These are phyloP conservation scores for Gossypioides kirkii DNA, from an alignment of 345 rosid genomes.

Conservation along the genomic window DNA sequence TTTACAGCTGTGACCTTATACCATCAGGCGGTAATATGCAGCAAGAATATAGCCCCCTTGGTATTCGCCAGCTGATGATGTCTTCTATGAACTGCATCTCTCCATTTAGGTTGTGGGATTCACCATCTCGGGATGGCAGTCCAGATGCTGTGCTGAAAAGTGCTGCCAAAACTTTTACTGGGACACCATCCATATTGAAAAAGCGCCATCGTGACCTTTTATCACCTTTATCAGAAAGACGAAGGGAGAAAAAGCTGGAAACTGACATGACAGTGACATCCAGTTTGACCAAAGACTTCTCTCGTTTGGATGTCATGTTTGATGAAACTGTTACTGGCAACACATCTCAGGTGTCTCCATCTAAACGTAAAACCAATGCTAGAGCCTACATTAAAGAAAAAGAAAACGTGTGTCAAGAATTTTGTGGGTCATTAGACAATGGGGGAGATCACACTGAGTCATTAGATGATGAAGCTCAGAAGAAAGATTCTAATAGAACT, in stretches of 20 bases:
- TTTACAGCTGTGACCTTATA: slow-evolving; percentile 93
- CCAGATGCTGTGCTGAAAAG: slow-evolving; percentile 74
- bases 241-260: slow-evolving; percentile 75
- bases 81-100: slow-evolving; percentile 79
- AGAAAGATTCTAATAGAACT: slow-evolving; percentile 23
- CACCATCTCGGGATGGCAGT: slow-evolving; percentile 64
- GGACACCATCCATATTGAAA: slow-evolving; percentile 85
- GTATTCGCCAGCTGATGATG: slow-evolving; percentile 93
- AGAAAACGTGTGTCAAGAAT: slow-evolving; percentile 39
- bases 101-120: slow-evolving; percentile 92
- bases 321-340: slow-evolving; percentile 42
- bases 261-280: slow-evolving; percentile 59
- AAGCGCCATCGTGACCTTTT: slow-evolving; percentile 77
- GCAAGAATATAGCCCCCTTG: slow-evolving; percentile 97
- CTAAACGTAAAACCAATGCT: slow-evolving; percentile 23
- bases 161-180: slow-evolving; percentile 65
- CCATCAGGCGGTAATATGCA: slow-evolving; percentile 69
- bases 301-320: slow-evolving; percentile 80
- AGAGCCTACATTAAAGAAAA: slow-evolving; percentile 39
- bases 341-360: slow-evolving; percentile 34
- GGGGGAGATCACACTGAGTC: slow-evolving; percentile 21
- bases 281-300: slow-evolving; percentile 65
- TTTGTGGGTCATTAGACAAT: slow-evolving; percentile 26
- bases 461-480: slow-evolving; percentile 21
- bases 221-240: slow-evolving; percentile 82